Evolutionary conservation across 139 green algal genomes (phyloP).

Genomic region (Raphidocelis subcapitata): DNA sequence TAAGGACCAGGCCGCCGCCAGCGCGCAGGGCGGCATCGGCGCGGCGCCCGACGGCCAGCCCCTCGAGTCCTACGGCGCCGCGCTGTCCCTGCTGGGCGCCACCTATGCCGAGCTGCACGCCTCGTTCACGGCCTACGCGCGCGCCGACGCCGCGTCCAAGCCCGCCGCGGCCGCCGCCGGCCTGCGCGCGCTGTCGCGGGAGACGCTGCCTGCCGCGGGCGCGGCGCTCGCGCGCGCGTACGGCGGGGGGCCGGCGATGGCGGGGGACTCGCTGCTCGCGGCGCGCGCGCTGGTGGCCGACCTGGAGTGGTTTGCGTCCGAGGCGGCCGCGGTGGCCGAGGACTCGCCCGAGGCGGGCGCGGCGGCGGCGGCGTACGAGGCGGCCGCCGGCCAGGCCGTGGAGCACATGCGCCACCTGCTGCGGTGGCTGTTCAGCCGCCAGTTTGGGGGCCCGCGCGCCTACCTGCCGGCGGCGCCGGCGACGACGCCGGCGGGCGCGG

Average conservation of each 20-base stretch:
- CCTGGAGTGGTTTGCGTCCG: constrained; percentile 18
- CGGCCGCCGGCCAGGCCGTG: background rate
- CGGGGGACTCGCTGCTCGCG: constrained; percentile 22
- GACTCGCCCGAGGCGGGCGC: background rate
- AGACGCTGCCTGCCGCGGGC: constrained; percentile 1
- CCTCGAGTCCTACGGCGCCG: constrained; percentile 17
- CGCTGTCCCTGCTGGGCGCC: constrained; percentile 11
- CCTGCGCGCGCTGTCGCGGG: background rate
- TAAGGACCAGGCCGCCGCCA: constrained; percentile 5
- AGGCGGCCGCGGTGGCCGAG: background rate
- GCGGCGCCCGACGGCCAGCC: background rate
- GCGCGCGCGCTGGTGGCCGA: constrained; percentile 19
- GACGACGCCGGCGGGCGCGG: background rate
- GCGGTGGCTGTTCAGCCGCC: constrained; percentile 28
- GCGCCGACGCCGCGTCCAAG: background rate
- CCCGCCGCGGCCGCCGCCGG: background rate
- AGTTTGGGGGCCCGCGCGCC: constrained; percentile 6
- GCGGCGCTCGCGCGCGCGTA: constrained; percentile 3
- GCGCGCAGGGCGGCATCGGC: background rate
- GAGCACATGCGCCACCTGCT: constrained; percentile 10
- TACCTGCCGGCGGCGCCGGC: background rate
- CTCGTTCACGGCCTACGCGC: constrained; percentile 10
- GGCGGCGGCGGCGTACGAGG: constrained; percentile 9
- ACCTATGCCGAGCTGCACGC: constrained; percentile 2
- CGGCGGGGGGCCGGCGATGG: constrained; percentile 2